Conservation (phyloP, 805 yeast species). For the Suhomyces vadensis region DNA sequence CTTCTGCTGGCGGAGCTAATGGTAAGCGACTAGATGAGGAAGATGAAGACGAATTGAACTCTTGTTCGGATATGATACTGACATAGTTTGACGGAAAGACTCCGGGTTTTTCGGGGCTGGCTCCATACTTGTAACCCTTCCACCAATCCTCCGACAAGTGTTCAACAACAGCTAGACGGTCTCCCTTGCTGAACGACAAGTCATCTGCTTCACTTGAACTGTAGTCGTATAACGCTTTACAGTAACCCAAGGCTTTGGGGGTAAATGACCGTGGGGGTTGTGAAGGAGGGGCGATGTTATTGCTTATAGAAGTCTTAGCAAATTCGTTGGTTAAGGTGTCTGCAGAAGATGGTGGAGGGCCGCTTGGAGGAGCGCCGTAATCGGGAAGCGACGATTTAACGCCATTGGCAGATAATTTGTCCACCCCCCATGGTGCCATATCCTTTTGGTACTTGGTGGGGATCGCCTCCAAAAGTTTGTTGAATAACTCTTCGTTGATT, state of each 20-base stretch:
- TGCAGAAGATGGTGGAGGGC: constrained; percentile 15
- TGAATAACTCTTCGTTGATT: constrained; percentile 55
- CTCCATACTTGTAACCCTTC: constrained; percentile 59
- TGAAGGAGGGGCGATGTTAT: constrained; percentile 20
- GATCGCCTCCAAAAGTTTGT: constrained; percentile 49
- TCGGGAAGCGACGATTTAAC: constrained; percentile 9
- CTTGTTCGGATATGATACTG: constrained; percentile 37
- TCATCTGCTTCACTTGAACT: constrained; percentile 76
- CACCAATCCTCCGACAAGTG: constrained; percentile 88
- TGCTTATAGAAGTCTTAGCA: constrained; percentile 15
- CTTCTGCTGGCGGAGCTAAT: constrained; percentile 18
- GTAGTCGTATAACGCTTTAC: constrained; percentile 75
- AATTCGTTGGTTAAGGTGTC: constrained; percentile 12
- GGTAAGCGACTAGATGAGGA: constrained; percentile 3
- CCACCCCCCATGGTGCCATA: constrained; percentile 48
- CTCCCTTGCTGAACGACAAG: constrained; percentile 63
- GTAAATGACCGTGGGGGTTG: constrained; percentile 19
- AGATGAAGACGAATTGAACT: constrained; percentile 19
- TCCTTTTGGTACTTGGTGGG: constrained; percentile 61
- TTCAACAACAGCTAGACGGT: constrained; percentile 66
- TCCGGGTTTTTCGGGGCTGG: constrained; percentile 54
- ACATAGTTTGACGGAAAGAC: constrained; percentile 92
- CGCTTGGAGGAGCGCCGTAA: constrained; percentile 9
- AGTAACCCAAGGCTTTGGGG: constrained; percentile 33
- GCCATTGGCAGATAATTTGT: constrained; percentile 19